Base-by-base conservation (phyloP, 345 rosid genomes). In the Salix viminalis region DNA sequence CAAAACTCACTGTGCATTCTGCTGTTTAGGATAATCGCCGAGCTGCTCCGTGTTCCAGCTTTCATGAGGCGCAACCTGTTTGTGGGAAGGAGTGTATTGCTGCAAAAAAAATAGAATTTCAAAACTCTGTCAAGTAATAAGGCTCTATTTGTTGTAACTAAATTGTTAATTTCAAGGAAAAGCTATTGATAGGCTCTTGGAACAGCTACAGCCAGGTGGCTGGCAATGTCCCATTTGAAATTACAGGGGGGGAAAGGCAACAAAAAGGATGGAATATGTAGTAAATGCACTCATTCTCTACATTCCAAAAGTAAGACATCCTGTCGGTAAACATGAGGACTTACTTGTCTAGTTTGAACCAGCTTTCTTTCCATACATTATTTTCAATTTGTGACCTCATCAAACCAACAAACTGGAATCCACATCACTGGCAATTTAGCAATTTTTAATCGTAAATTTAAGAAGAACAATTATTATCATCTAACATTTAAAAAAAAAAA, bases 41-140 rank as follows among this genome's bases (percentile, higher is more conserved):
- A 91, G 89, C 73, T 94, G 85, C 79, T 89, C 87, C 90, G 83
- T 87, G 69, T 88, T 79, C 98, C 98, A 94, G 93, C 94, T 94
- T 86, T 92, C 97, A n/a, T 83, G 95, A 50, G 95, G 79, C 73
- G 98, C 95, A 48, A 94, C 84, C 0, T 89, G 93, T 75, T 87
- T 86, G 69, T 95, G 97, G 61, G 85, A 84, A 71, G 97, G 96
- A 70, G 83, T 75, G 74, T 89, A 90, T 76, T 86, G 84, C 99
- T 95, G 92, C 83, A 79, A 84, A 66, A 68, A 18, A 73, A 70
- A 21, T 65, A 11, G 18, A 41, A 46, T 13, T 69, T 77, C 23
- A 76, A 46, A 67, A 37, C 60, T 61, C 32, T 24, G 28, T 41
- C 52, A 18, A 16, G 69, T 39, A 69, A 41, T 10, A 69, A 14